Conservation (phyloP, 2,329 filamentous ascomycete species). For the Ascochyta viciae-villosae region DNA sequence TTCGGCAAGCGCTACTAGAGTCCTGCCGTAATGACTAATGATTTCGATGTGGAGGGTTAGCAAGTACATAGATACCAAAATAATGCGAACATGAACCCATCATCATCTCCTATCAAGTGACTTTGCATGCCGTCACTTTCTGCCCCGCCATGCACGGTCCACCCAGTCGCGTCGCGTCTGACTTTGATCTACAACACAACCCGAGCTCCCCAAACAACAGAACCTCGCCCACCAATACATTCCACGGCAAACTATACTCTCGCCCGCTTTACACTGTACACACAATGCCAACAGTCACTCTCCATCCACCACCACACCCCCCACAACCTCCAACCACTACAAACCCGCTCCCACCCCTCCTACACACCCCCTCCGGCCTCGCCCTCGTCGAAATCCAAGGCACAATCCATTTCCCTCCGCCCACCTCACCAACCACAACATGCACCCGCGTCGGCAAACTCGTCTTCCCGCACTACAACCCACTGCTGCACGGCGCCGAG, state of each 20-base stretch:
- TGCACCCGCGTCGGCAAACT: conserved; percentile 71
- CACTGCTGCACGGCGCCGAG: conserved; percentile 52
- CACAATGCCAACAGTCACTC: conserved; percentile 44
- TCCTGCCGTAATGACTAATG: conserved; percentile 2
- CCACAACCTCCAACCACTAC: conserved; percentile 15
- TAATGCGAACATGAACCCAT: conserved; percentile 14
- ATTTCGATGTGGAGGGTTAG: conserved; percentile 2
- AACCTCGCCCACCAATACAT: too few relatives aligned
- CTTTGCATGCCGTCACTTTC: conserved; percentile 3
- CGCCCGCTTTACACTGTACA: background rate
- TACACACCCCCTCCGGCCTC: conserved; percentile 88
- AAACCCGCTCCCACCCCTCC: conserved; percentile 77
- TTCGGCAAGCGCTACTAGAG: conserved; percentile 61
- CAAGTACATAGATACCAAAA: conserved; percentile 18
- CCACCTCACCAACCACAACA: conserved; percentile 31
- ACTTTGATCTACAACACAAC: background rate
- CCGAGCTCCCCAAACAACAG: too few relatives aligned
- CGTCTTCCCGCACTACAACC: conserved; percentile 77
- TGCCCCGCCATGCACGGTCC: conserved; percentile 18
- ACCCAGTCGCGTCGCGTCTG: conserved; percentile 12
- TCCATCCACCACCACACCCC: background rate
- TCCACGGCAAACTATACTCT: too few relatives aligned
- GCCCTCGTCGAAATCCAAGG: conserved; percentile 94
- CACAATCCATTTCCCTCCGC: conserved; percentile 75
- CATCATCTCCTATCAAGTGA: background rate